Evolutionary conservation across 169 alveolate species (phyloP).

Genomic region (Plasmodium cynomolgi): DNA sequence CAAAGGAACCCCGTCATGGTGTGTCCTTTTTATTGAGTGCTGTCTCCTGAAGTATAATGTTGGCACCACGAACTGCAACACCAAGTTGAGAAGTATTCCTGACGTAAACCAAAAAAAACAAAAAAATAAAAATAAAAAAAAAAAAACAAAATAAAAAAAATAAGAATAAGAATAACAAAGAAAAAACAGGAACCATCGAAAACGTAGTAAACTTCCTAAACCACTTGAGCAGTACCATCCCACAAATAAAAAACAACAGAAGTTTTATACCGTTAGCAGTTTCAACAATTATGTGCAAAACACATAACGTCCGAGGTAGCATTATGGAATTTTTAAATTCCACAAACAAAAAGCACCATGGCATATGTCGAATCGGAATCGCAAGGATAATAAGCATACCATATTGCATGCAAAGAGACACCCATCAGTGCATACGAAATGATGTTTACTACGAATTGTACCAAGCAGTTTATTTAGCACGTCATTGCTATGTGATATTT

Average conservation of each 20-base stretch:
- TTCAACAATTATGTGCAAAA: neutral
- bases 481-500: neutral
- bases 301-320: neutral
- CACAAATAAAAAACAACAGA: neutral
- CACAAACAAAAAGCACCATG: neutral
- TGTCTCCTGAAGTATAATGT: neutral
- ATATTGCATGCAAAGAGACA: neutral
- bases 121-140: neutral
- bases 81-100: neutral
- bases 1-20: neutral
- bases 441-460: neutral
- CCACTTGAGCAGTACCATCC: neutral
- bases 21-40: neutral
- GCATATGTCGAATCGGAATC: neutral
- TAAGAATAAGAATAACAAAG: neutral
- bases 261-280: neutral
- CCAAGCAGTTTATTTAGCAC: neutral
- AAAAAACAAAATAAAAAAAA: neutral
- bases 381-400: constrained; percentile 4
- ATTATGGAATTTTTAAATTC: neutral
- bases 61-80: neutral
- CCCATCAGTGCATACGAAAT: neutral
- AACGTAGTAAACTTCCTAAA: neutral
- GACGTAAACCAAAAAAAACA: neutral
- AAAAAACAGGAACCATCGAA: neutral